Conservation (phyloP, 1,284 basidiomycete species). For the Cutaneotrichosporon dermatis region DNA sequence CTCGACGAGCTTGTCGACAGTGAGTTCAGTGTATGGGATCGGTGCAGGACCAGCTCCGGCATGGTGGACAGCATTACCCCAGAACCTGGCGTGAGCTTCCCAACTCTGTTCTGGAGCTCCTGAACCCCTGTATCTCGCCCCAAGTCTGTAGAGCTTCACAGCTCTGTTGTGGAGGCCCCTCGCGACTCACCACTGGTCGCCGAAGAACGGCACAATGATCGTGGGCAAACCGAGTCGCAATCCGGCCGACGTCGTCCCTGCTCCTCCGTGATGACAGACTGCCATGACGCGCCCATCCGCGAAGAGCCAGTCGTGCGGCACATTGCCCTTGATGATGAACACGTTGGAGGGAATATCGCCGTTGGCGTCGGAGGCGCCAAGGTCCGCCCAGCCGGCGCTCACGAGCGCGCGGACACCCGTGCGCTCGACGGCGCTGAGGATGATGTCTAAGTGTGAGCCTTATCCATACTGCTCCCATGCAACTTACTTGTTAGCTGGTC, state of each 20-base stretch:
- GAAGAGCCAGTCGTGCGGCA: slow-evolving; percentile 71
- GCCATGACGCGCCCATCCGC: slow-evolving; percentile 56
- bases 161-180: no score
- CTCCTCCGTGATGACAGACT: slow-evolving; percentile 66
- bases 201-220: slow-evolving; percentile 65
- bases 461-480: no score
- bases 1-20: slow-evolving; percentile 54
- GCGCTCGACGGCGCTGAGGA: slow-evolving; percentile 57
- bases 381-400: slow-evolving; percentile 62
- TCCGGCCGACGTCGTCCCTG: slow-evolving; percentile 63
- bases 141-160: no score
- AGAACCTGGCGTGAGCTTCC: slow-evolving; percentile 36
- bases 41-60: slow-evolving; percentile 62
- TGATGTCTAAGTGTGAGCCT: slow-evolving; percentile 48
- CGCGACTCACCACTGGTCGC: slow-evolving; percentile 54
- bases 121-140: no score
- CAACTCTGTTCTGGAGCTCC: no score
- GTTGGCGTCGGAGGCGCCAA: slow-evolving; percentile 42
- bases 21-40: slow-evolving; percentile 57
- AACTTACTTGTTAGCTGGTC: slow-evolving; percentile 46
- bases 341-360: slow-evolving; percentile 53
- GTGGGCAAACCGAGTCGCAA: slow-evolving; percentile 62
- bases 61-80: slow-evolving; percentile 59
- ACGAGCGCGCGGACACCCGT: slow-evolving; percentile 59
- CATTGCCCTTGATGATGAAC: slow-evolving; percentile 56